Evolutionary conservation across 805 yeast genomes (phyloP).

Genomic region (Kluyveromyces lactis): DNA sequence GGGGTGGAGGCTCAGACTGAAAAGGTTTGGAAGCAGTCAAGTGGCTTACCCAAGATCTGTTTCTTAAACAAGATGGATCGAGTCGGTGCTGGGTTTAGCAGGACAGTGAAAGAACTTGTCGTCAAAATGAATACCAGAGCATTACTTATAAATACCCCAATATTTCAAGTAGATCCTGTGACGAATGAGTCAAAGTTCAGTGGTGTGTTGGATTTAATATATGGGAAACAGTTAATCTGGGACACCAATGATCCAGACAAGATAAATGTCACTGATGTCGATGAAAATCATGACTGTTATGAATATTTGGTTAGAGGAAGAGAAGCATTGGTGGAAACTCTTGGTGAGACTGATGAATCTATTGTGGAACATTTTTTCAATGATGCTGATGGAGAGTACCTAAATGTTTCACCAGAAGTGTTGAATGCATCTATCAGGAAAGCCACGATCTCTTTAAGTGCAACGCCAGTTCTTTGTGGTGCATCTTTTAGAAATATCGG

Average conservation of each 20-base stretch:
- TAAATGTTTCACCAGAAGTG: slow-evolving; percentile 47
- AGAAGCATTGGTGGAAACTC: slow-evolving; percentile 71
- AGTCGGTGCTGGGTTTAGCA: slow-evolving; percentile 87
- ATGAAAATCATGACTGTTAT: slow-evolving; percentile 31
- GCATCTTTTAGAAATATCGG: slow-evolving; percentile 90
- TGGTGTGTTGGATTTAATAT: slow-evolving; percentile 54
- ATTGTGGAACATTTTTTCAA: slow-evolving; percentile 74
- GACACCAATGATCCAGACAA: slow-evolving; percentile 20
- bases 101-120: slow-evolving; percentile 81
- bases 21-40: slow-evolving; percentile 90
- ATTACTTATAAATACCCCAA: slow-evolving; percentile 70
- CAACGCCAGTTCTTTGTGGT: slow-evolving; percentile 85
- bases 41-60: slow-evolving; percentile 65
- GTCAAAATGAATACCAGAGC: slow-evolving; percentile 66
- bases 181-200: slow-evolving; percentile 30
- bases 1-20: slow-evolving; percentile 99
- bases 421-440: slow-evolving; percentile 54
- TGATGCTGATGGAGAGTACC: slow-evolving; percentile 53
- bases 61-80: slow-evolving; percentile 95
- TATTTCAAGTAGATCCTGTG: slow-evolving; percentile 39
- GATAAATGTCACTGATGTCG: slow-evolving; percentile 47
- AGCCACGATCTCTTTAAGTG: slow-evolving; percentile 48
- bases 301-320: slow-evolving; percentile 50
- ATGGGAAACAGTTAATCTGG: slow-evolving; percentile 46
- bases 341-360: slow-evolving; percentile 75